phyloP scores from a whole-genome alignment of 192 early-diverging fungal genomes.

The Entomortierella chlamydospora region DNA sequence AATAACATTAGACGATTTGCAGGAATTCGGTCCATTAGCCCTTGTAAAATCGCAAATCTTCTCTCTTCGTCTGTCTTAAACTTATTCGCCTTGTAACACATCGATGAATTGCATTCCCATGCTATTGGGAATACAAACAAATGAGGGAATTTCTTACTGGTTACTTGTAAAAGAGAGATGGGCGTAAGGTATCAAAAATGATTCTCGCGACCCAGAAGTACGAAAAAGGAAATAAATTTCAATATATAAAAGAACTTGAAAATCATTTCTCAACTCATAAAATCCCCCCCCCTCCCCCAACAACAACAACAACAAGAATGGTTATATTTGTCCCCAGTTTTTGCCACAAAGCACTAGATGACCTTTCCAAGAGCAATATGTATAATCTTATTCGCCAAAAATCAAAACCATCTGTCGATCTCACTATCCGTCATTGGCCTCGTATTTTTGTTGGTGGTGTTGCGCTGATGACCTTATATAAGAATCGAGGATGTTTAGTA shows the following conservation, averaged over 20 bases:
- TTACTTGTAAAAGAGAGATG: no score
- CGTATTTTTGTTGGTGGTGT: constrained; percentile 12
- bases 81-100: no score
- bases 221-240: no score
- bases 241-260: background rate
- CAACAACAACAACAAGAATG: background rate
- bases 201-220: no score
- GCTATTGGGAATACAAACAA: no score
- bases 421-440: constrained; percentile 6
- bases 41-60: no score
- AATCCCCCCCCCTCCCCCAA: background rate
- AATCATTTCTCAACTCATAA: background rate
- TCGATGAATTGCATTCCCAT: no score
- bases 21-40: no score
- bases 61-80: no score
- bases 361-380: constrained; percentile 4
- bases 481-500: background rate
- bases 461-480: constrained; percentile 6
- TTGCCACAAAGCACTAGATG: constrained; percentile 5
- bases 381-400: background rate
- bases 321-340: constrained; percentile 1
- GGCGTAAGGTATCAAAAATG: no score
- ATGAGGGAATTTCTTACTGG: no score
- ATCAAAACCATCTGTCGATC: constrained; percentile 1
- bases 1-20: no score